A percentile compares a stretch with the other conserved stretches of the same genome.
phyloP scores from a whole-genome alignment of 169 alveolate species.

The Toxoplasma gondii region DNA sequence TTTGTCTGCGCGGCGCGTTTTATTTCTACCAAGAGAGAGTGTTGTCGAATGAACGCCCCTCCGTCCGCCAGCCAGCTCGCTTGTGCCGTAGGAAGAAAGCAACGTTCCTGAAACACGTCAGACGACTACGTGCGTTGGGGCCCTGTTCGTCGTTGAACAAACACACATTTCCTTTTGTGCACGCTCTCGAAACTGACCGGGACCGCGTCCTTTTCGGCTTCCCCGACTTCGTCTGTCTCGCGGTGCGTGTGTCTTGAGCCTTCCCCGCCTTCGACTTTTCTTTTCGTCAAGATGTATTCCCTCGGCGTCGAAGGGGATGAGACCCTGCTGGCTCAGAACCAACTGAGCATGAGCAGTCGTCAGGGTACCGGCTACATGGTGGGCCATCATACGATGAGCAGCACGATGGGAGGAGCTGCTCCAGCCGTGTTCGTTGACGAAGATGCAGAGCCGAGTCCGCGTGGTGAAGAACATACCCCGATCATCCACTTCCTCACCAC shows the following conservation, averaged over 20 bases:
- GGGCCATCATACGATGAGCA: neutral
- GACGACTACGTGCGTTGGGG: too few relatives aligned
- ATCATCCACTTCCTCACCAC: conserved; percentile 82
- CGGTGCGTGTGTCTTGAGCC: neutral
- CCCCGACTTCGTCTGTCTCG: neutral
- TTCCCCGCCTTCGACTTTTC: neutral
- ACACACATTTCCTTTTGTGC: neutral
- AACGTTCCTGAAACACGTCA: too few relatives aligned
- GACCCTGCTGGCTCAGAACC: conserved; percentile 36
- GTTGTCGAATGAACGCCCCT: neutral
- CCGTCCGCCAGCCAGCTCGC: neutral
- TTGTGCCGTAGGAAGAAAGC: neutral
- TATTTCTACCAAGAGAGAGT: neutral
- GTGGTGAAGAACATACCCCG: conserved; percentile 88
- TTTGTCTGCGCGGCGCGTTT: neutral
- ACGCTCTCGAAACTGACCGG: neutral
- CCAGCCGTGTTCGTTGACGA: neutral
- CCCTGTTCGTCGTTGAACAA: too few relatives aligned
- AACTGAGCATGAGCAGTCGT: conserved; percentile 6
- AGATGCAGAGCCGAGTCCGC: conserved; percentile 78
- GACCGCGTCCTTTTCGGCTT: neutral
- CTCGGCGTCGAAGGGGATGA: conserved; percentile 69
- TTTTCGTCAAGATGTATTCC: conserved; percentile 45
- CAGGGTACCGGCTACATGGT: neutral
- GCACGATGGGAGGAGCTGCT: neutral